A percentile compares a stretch with the other conserved stretches of the same genome.
phyloP scores from a whole-genome alignment of 2,329 filamentous ascomycete species.

The Sodiomyces alkalinus region DNA sequence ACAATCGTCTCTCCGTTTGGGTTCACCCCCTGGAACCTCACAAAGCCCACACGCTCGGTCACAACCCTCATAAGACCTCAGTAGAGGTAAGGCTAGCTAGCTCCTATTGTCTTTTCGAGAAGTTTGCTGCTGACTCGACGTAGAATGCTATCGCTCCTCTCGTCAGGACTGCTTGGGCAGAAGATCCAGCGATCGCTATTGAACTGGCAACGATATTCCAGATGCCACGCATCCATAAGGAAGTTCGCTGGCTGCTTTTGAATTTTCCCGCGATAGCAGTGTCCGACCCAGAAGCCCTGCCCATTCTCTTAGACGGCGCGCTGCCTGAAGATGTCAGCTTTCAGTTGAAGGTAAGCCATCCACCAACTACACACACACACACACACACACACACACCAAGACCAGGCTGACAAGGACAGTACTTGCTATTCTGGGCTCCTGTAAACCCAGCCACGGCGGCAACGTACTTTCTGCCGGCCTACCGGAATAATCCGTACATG shows the following conservation, averaged over 20 bases:
- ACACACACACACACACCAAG: too few species aligned
- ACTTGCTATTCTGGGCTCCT: constrained; percentile 82
- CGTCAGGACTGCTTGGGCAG: constrained; percentile 71
- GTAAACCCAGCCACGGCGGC: constrained; percentile 88
- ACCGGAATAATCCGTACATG: constrained; percentile 80
- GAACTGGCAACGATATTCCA: constrained; percentile 70
- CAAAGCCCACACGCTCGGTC: constrained; percentile 15
- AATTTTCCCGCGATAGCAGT: constrained; percentile 75
- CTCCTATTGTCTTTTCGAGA: background rate
- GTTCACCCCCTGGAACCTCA: constrained; percentile 52
- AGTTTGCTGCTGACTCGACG: constrained; percentile 1
- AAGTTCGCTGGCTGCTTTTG: constrained; percentile 66
- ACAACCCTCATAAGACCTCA: constrained; percentile 6
- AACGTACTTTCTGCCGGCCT: constrained; percentile 83
- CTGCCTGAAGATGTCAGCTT: constrained; percentile 67
- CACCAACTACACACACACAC: too few species aligned
- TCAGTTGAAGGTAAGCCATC: constrained; percentile 71
- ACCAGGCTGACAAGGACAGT: constrained; percentile 33
- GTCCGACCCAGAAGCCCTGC: constrained; percentile 65
- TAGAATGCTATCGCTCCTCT: constrained; percentile 45
- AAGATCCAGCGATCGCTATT: constrained; percentile 75
- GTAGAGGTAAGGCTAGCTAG: constrained; percentile 19
- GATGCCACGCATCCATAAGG: constrained; percentile 53
- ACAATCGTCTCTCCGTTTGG: constrained; percentile 76
- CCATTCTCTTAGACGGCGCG: constrained; percentile 62